A percentile compares a stretch with the other conserved stretches of the same genome.
Conservation (phyloP, 768 basidiomycete species). For the Pulveroboletus ravenelii region DNA sequence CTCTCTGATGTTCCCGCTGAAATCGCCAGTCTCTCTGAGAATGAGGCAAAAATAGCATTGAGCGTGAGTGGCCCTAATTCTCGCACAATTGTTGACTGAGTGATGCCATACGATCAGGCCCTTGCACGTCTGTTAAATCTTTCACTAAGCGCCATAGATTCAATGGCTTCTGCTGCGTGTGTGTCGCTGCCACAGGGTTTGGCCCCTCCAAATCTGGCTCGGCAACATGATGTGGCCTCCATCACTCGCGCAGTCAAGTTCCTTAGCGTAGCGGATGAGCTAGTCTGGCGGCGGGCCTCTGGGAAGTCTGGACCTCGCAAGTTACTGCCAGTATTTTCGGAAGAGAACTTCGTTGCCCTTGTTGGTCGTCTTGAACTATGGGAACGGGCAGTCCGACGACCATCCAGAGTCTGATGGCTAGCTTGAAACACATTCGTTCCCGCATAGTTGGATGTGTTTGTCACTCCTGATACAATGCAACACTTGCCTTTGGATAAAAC, state of each 20-base stretch:
- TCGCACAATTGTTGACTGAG: neutral
- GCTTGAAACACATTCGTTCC: too few relatives aligned
- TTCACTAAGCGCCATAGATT: neutral
- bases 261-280: slow-evolving; percentile 22
- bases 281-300: slow-evolving; percentile 25
- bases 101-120: slow-evolving; percentile 1
- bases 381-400: slow-evolving; percentile 24
- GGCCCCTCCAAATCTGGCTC: neutral
- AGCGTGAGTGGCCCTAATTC: slow-evolving; percentile 12
- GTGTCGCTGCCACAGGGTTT: neutral
- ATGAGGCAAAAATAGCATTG: slow-evolving; percentile 19
- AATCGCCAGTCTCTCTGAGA: slow-evolving; percentile 21
- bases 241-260: slow-evolving; percentile 26
- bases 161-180: neutral
- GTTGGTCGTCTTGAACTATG: slow-evolving; percentile 24
- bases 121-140: slow-evolving; percentile 14
- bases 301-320: slow-evolving; percentile 5
- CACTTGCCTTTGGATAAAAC: neutral
- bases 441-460: neutral
- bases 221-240: slow-evolving; percentile 18
- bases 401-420: slow-evolving; percentile 12
- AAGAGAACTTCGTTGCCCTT: slow-evolving; percentile 22
- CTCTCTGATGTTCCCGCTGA: slow-evolving; percentile 7
- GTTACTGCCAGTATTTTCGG: slow-evolving; percentile 18
- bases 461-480: neutral